phyloP scores from a whole-genome alignment of 2,329 filamentous ascomycete species.

The Nemania sp. region DNA sequence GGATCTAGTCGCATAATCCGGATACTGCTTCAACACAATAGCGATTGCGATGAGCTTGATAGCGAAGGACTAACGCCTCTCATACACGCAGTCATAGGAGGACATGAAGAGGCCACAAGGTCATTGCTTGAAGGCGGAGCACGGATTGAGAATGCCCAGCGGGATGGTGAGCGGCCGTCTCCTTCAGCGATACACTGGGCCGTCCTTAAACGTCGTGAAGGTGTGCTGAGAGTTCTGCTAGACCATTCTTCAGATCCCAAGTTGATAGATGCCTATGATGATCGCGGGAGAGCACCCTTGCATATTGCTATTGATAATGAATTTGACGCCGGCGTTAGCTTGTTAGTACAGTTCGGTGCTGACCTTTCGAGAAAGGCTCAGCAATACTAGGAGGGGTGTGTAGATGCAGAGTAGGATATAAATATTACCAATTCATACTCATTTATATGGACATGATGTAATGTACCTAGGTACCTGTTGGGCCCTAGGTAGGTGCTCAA shows the following conservation, averaged over 20 bases:
- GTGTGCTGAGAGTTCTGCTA: conserved; percentile 40
- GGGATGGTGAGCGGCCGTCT: not conserved
- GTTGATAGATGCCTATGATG: conserved; percentile 40
- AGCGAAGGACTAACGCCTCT: conserved; percentile 45
- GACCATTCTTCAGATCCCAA: conserved; percentile 20
- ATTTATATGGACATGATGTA: not conserved
- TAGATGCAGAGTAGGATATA: not conserved
- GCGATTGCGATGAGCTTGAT: conserved; percentile 43
- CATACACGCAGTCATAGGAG: conserved; percentile 40
- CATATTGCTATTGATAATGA: conserved; percentile 3
- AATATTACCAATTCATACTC: not conserved
- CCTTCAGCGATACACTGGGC: conserved; percentile 41
- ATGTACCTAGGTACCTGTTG: not conserved
- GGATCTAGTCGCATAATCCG: conserved; percentile 39
- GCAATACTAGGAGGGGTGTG: not conserved
- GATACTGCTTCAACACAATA: conserved; percentile 40
- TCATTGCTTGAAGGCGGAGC: conserved; percentile 39
- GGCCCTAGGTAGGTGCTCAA: too few relatives aligned
- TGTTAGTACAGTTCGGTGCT: conserved; percentile 16
- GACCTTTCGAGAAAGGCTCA: conserved; percentile 7
- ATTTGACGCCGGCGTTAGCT: conserved; percentile 11
- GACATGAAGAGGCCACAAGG: conserved; percentile 35
- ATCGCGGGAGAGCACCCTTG: not conserved
- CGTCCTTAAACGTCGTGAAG: conserved; percentile 37
- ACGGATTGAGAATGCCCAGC: conserved; percentile 19